phyloP scores from a whole-genome alignment of 495 filamentous ascomycete genomes.

The Daldinia grandis region DNA sequence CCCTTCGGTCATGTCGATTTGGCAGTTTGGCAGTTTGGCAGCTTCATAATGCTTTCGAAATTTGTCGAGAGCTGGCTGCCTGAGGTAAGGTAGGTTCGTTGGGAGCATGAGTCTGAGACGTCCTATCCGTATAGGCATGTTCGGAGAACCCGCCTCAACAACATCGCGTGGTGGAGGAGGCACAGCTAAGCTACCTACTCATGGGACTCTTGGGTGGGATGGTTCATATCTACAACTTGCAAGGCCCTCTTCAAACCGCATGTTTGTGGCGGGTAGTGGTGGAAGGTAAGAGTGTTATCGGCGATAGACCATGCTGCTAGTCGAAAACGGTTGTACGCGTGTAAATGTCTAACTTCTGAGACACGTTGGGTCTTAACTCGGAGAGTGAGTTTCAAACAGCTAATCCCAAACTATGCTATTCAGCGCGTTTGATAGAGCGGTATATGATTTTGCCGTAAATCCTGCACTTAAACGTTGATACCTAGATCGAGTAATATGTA shows the following conservation, averaged over 20 bases:
- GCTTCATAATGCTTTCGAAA: constrained; percentile 9
- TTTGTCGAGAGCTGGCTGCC: neutral
- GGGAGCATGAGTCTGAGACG: constrained; percentile 4
- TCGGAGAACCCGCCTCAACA: constrained; percentile 29
- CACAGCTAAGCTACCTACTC: constrained; percentile 6
- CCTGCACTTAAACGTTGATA: neutral
- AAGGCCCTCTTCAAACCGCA: constrained; percentile 12
- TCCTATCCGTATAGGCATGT: neutral
- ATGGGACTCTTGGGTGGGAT: constrained; percentile 11
- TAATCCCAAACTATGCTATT: constrained; percentile 3
- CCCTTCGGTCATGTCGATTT: constrained; percentile 13
- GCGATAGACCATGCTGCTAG: constrained; percentile 8
- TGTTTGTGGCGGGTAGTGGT: constrained; percentile 16
- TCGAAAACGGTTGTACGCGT: constrained; percentile 12
- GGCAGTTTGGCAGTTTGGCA: neutral
- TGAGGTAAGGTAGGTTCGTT: constrained; percentile 3
- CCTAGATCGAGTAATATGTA: neutral
- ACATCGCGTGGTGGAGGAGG: constrained; percentile 21
- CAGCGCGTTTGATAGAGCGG: constrained; percentile 4
- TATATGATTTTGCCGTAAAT: constrained; percentile 26
- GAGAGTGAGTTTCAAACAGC: constrained; percentile 17
- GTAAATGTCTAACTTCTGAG: constrained; percentile 22
- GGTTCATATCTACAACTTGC: constrained; percentile 15
- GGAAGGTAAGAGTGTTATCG: neutral
- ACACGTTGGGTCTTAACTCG: constrained; percentile 19